Percentiles rank a stretch among this genome's conserved stretches.
phyloP scores from a whole-genome alignment of 139 green algal species.

The Coelastrella sp. region DNA sequence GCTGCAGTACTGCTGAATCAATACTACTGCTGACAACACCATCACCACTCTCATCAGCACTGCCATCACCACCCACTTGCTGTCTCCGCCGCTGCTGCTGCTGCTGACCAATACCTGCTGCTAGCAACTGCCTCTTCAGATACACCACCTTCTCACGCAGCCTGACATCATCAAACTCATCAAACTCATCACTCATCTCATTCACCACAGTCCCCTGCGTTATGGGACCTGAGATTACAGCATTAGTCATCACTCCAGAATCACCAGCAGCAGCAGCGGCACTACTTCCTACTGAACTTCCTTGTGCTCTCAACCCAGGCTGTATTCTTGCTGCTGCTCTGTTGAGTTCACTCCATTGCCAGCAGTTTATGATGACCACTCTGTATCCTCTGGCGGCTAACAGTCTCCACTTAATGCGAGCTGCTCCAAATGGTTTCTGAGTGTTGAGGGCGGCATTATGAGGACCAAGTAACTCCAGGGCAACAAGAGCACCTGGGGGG shows the following conservation, averaged over 20 bases:
- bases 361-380: conserved; percentile 42
- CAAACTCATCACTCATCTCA: neutral
- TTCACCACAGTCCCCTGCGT: neutral
- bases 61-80: neutral
- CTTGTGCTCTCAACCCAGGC: no score
- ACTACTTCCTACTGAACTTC: no score
- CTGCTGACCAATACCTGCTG: conserved; percentile 15
- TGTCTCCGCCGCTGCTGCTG: neutral
- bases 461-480: conserved; percentile 57
- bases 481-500: conserved; percentile 34
- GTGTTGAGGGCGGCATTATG: conserved; percentile 65
- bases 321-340: neutral
- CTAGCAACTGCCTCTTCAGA: conserved; percentile 14
- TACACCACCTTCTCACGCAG: neutral
- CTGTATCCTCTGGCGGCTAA: conserved; percentile 52
- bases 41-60: neutral
- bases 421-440: conserved; percentile 58
- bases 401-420: conserved; percentile 67
- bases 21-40: neutral
- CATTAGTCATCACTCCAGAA: no score
- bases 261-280: no score
- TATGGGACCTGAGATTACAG: no score
- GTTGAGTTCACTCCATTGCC: conserved; percentile 33
- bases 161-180: neutral
- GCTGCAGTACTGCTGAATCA: neutral